Evolutionary conservation across 768 basidiomycete genomes (phyloP).

Genomic region (Suillus sp.): DNA sequence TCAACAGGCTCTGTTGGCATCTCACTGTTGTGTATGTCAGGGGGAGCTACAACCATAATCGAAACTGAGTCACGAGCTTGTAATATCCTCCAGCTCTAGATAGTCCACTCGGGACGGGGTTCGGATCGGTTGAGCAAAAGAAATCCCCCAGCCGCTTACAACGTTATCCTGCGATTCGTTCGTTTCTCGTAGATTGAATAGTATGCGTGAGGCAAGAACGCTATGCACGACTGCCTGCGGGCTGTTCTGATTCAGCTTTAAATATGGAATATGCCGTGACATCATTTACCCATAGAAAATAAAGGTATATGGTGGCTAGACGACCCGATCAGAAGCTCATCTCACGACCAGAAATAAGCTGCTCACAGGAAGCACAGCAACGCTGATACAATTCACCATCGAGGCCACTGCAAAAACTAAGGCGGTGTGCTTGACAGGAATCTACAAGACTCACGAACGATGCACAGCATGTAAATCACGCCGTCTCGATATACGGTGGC

Average conservation of each 20-base stretch:
- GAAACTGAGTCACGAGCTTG: too few species aligned
- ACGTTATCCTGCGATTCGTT: not conserved
- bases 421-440: not conserved
- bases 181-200: not conserved
- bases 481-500: not conserved
- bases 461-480: slow-evolving; percentile 4
- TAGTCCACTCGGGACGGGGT: not conserved
- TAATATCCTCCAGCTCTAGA: not conserved
- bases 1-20: too few species aligned
- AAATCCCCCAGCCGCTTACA: not conserved
- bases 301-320: not conserved
- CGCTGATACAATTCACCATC: not conserved
- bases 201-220: not conserved
- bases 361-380: not conserved
- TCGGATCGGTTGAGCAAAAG: not conserved
- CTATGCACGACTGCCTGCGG: not conserved
- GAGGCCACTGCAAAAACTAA: not conserved
- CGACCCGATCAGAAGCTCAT: not conserved
- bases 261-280: not conserved
- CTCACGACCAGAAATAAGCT: too few species aligned
- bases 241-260: not conserved
- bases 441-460: not conserved
- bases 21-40: too few species aligned
- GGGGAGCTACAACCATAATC: too few species aligned
- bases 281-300: not conserved